phyloP scores from a whole-genome alignment of 2,329 filamentous ascomycete species.

The Trichoderma aggressivum region DNA sequence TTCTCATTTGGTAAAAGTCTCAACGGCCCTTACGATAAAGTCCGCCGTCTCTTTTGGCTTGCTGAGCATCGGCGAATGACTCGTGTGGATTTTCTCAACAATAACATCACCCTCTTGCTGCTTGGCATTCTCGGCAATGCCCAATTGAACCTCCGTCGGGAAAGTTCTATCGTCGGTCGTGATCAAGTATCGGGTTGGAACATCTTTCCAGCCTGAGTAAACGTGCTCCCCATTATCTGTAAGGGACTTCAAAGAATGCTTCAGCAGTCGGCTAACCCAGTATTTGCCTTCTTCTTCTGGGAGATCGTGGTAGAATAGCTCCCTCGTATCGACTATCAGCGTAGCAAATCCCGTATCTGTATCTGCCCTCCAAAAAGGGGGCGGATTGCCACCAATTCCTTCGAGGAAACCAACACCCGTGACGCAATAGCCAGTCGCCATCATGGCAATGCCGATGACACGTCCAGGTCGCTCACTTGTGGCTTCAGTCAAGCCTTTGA shows the following conservation, averaged over 20 bases:
- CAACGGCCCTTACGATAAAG: constrained; percentile 33
- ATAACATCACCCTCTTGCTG: constrained; percentile 36
- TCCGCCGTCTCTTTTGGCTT: constrained; percentile 37
- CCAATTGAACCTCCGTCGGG: constrained; percentile 39
- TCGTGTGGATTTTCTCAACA: constrained; percentile 40
- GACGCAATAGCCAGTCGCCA: constrained; percentile 43
- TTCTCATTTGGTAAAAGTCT: constrained; percentile 18
- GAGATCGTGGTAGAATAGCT: constrained; percentile 51
- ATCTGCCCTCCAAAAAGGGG: constrained; percentile 41
- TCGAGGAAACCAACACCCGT: constrained; percentile 41
- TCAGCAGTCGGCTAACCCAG: constrained; percentile 41
- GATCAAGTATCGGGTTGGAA: constrained; percentile 45
- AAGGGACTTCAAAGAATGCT: constrained; percentile 43
- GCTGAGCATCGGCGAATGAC: constrained; percentile 51
- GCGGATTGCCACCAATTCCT: constrained; percentile 38
- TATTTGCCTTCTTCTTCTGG: constrained; percentile 39
- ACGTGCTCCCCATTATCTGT: constrained; percentile 42
- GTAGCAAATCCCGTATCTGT: constrained; percentile 40
- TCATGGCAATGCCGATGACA: constrained; percentile 43
- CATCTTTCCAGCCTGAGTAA: constrained; percentile 47
- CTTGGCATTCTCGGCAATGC: constrained; percentile 38
- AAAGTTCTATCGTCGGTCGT: constrained; percentile 41
- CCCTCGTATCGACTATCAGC: constrained; percentile 35
- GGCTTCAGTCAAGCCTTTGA: constrained; percentile 39
- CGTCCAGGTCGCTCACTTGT: constrained; percentile 27